Evolutionary conservation across 352 stramenopile species (phyloP).

Genomic region (Phytophthora podocarpi): DNA sequence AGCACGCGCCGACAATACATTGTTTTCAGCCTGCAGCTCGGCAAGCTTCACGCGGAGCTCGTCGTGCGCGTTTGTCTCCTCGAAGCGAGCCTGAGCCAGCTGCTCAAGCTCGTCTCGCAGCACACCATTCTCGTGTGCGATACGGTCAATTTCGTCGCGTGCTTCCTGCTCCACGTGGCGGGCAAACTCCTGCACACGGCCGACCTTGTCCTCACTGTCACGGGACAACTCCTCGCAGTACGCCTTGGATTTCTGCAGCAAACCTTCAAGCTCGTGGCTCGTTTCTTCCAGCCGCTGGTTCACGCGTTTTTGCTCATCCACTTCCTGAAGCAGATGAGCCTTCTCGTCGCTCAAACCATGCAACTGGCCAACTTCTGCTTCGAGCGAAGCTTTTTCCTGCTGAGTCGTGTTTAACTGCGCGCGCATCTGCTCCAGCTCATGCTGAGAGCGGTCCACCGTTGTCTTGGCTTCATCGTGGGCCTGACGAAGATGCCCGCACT

Average conservation of each 20-base stretch:
- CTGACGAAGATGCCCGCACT: slow-evolving; percentile 33
- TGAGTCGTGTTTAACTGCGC: slow-evolving; percentile 44
- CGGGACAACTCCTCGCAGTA: slow-evolving; percentile 68
- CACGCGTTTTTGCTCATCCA: slow-evolving; percentile 54
- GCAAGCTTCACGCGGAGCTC: slow-evolving; percentile 74
- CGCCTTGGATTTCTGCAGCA: slow-evolving; percentile 62
- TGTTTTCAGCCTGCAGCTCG: slow-evolving; percentile 86
- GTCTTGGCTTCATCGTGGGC: slow-evolving; percentile 25
- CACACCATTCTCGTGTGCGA: slow-evolving; percentile 60
- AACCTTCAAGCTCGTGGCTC: slow-evolving; percentile 57
- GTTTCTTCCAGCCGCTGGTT: slow-evolving; percentile 51
- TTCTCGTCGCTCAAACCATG: slow-evolving; percentile 53
- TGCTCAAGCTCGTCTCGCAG: slow-evolving; percentile 74
- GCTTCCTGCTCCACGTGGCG: slow-evolving; percentile 71
- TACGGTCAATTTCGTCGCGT: slow-evolving; percentile 62
- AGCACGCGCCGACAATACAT: slow-evolving; percentile 77
- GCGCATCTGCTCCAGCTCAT: slow-evolving; percentile 39
- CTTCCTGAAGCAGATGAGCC: slow-evolving; percentile 38
- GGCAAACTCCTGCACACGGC: slow-evolving; percentile 59
- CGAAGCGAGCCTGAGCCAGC: slow-evolving; percentile 58
- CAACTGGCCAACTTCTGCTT: slow-evolving; percentile 42
- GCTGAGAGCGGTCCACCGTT: slow-evolving; percentile 22
- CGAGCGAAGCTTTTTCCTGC: slow-evolving; percentile 47
- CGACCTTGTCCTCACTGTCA: slow-evolving; percentile 70
- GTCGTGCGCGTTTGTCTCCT: slow-evolving; percentile 70